Percentiles rank a stretch among this genome's conserved stretches.
Evolutionary conservation across 148 eudicot genomes (phyloP).

Genomic region (Pouteria glomerata): DNA sequence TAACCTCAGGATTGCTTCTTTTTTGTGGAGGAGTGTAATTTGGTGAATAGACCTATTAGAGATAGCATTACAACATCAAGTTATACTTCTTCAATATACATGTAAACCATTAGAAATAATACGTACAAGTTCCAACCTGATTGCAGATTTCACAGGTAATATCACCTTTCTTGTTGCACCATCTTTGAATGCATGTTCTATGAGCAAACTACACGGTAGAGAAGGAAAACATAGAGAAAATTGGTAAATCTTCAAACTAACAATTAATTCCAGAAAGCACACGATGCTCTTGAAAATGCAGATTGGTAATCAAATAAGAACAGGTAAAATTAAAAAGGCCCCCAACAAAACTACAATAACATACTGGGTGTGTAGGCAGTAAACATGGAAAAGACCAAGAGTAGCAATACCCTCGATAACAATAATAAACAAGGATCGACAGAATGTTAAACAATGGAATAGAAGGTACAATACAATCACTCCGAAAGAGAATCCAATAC

Average conservation of each 20-base stretch:
- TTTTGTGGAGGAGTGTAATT: constrained; percentile 53
- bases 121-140: constrained; percentile 52
- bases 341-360: not conserved
- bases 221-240: not conserved
- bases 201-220: constrained; percentile 63
- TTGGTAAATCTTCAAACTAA: not conserved
- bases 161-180: constrained; percentile 89
- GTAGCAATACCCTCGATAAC: not conserved
- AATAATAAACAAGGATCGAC: not conserved
- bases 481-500: not conserved
- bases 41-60: constrained; percentile 45
- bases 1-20: constrained; percentile 48
- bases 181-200: constrained; percentile 76
- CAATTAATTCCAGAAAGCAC: not conserved
- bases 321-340: not conserved
- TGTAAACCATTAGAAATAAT: not conserved
- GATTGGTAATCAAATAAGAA: not conserved
- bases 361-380: no score
- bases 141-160: constrained; percentile 80
- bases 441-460: not conserved
- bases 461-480: not conserved
- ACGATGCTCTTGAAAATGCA: not conserved
- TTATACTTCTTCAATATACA: not conserved
- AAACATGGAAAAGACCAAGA: not conserved
- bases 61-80: not conserved